Base-by-base conservation (phyloP, 2,329 filamentous ascomycete species). In the Venturiaceae sp. region DNA sequence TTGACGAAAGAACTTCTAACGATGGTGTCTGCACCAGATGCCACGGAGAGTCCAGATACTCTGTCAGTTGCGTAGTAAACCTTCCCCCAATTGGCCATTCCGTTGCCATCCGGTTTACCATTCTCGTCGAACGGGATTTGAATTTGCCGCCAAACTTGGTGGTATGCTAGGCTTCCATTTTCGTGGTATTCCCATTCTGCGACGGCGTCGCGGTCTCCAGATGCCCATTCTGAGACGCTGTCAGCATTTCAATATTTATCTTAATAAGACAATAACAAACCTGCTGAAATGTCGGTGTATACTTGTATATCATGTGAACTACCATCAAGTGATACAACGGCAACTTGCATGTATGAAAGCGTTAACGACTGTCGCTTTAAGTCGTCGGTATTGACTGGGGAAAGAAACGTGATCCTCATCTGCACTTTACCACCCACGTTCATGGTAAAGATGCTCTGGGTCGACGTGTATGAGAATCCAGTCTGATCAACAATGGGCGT, bases 271-370 rank as follows among this genome's bases (percentile, higher is more conserved):
- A 32, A 26, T 30, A 37, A 68, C 79, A 68, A 68, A 86, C 83
- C 84, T 58, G 83, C 84, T 56, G 86, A 84, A 39, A 90, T 83
- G 66, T 91, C 88, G 26, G 85, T 78, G 66, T 92, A 91, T 4
- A 91, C 66, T 65, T 89, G 81, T 1, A 90, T 84, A 46, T 81
- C 72, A 67, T 91, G 87, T 1, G 74, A 64, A 2, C 67, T 67
- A 11, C 83, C 84, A 68, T 91, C 87, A 2, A 82, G 65, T 1
- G 86, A 86, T 36, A 70, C 70, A 6, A 87, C 82, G 9, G 77
- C 78, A 28, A 88, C 80, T 30, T 86, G 74, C 58, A 91, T 73
- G 70, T 90, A 91, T 1, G 86, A 87, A 62, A 87, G 87, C 19
- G 83, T 76, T 47, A 89, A 73, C 6, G 86, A 89, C 66, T 90